Evolutionary conservation across 805 yeast genomes (phyloP).

Genomic region (Kurtzmaniella fragi): DNA sequence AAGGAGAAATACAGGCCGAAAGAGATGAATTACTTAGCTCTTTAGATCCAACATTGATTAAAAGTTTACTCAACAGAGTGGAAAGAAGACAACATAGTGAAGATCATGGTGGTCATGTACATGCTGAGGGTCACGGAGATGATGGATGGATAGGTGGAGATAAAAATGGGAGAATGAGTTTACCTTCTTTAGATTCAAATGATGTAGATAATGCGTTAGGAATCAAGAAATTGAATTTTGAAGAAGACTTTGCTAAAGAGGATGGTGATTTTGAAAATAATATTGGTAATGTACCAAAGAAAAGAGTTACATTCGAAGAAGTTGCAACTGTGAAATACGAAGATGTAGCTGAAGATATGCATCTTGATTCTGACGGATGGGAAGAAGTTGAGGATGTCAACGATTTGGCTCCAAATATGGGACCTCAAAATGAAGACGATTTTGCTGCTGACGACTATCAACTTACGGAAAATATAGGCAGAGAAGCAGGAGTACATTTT

Average conservation of each 20-base stretch:
- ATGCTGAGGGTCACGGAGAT: constrained; percentile 32
- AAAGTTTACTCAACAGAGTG: constrained; percentile 52
- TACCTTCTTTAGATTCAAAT: constrained; percentile 27
- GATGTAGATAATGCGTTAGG: constrained; percentile 38
- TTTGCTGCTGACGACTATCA: constrained; percentile 40
- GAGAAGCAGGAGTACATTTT: constrained; percentile 56
- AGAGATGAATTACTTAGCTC: constrained; percentile 60
- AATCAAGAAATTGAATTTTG: constrained; percentile 13
- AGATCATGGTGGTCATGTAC: constrained; percentile 20
- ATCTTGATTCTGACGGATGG: constrained; percentile 38
- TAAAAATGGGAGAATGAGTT: constrained; percentile 25
- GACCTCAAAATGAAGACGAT: constrained; percentile 27
- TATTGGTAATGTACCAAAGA: constrained; percentile 3
- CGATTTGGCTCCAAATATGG: constrained; percentile 43
- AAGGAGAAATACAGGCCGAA: constrained; percentile 59
- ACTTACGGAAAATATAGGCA: constrained; percentile 26
- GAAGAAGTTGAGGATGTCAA: constrained; percentile 47
- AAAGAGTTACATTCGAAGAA: constrained; percentile 26
- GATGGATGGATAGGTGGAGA: constrained; percentile 40
- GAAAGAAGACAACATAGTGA: constrained; percentile 36
- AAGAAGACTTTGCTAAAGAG: constrained; percentile 7
- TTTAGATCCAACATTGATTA: constrained; percentile 65
- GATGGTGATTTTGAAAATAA: constrained; percentile 3
- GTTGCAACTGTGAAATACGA: constrained; percentile 24
- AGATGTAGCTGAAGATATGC: constrained; percentile 17